Evolutionary conservation across 2,329 filamentous ascomycete genomes (phyloP).

Genomic region (Ceratocystis diversiconidia): DNA sequence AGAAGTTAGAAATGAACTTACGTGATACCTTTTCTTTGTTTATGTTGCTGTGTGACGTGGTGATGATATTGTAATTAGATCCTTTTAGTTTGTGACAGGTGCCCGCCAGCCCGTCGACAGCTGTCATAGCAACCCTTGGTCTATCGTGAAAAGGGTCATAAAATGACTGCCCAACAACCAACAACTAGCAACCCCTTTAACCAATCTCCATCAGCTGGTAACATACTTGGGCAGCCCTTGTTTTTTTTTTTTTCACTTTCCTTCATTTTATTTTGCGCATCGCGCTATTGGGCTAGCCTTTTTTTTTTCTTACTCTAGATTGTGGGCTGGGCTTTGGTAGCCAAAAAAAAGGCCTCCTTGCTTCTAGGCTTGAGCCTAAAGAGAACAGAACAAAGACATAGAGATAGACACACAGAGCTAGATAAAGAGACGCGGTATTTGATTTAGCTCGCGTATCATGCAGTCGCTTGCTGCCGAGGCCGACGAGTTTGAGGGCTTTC

Average conservation of each 20-base stretch:
- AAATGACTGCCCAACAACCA: not conserved
- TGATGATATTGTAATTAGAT: not conserved
- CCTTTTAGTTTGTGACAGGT: not conserved
- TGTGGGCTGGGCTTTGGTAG: no score
- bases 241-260: not conserved
- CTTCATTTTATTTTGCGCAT: no score
- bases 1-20: no score
- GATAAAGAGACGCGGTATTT: no score
- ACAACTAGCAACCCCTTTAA: not conserved
- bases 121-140: not conserved
- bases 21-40: not conserved
- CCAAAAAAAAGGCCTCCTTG: no score
- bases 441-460: not conserved
- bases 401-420: no score
- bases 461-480: not conserved
- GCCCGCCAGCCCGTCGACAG: not conserved
- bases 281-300: not conserved
- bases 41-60: not conserved
- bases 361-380: no score
- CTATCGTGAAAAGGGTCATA: not conserved
- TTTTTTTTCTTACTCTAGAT: not conserved
- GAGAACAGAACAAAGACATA: no score
- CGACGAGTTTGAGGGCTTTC: slow-evolving; percentile 14
- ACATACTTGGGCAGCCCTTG: not conserved
- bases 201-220: not conserved